These are phyloP conservation scores for Ananas comosus DNA, from an alignment of 176 grass and related monocot species.

Conservation along the genomic window DNA sequence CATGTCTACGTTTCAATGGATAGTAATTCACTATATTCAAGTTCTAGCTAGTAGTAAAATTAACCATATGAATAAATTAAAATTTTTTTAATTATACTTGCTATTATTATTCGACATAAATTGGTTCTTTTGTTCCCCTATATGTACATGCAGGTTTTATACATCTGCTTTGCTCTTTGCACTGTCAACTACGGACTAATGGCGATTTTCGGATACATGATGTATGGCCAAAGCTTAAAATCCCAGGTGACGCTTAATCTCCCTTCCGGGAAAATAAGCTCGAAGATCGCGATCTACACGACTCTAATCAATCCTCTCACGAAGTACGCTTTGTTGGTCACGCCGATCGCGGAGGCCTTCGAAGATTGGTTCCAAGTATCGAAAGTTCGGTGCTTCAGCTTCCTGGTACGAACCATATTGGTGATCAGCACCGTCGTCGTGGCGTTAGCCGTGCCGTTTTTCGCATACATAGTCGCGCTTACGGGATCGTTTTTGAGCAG, in stretches of 20 bases:
- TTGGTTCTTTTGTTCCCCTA: not conserved
- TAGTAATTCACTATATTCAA: no score
- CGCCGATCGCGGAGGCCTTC: slow-evolving; percentile 47
- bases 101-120: not conserved
- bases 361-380: slow-evolving; percentile 42
- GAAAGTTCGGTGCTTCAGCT: slow-evolving; percentile 24
- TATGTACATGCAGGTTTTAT: slow-evolving; percentile 48
- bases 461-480: slow-evolving; percentile 49
- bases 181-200: slow-evolving; percentile 57
- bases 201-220: slow-evolving; percentile 65
- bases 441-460: slow-evolving; percentile 51
- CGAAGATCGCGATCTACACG: slow-evolving; percentile 69
- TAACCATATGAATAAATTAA: no score
- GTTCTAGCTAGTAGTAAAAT: no score
- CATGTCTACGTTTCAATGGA: no score
- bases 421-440: slow-evolving; percentile 54
- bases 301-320: slow-evolving; percentile 76
- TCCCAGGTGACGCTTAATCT: slow-evolving; percentile 87
- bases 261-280: slow-evolving; percentile 29
- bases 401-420: slow-evolving; percentile 43
- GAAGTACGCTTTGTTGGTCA: slow-evolving; percentile 43
- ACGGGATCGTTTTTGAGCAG: slow-evolving; percentile 60
- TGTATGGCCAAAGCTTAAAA: slow-evolving; percentile 50
- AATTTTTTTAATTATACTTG: no score
- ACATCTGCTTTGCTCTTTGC: slow-evolving; percentile 54